Percentiles rank a stretch among this genome's conserved stretches.
phyloP scores from a whole-genome alignment of 148 eudicot species.

The Oxyria digyna region DNA sequence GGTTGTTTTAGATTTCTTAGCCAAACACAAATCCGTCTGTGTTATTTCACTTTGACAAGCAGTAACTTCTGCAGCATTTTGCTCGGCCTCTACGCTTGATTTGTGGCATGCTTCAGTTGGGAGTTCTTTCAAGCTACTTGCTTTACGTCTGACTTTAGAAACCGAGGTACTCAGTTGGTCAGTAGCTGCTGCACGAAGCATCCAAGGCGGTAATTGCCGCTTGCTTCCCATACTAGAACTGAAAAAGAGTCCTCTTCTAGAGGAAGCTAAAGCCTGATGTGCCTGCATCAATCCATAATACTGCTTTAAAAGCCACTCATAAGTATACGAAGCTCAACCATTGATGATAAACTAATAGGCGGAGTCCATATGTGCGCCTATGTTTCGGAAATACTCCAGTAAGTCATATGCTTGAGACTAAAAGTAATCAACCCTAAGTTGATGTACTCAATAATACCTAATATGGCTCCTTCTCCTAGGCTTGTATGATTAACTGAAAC shows the following conservation, averaged over 20 bases:
- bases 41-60: no score
- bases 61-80: constrained; percentile 9
- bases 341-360: neutral
- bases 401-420: neutral
- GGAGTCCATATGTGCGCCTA: neutral
- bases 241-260: neutral
- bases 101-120: constrained; percentile 10
- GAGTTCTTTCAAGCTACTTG: constrained; percentile 14
- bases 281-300: neutral
- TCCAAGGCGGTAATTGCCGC: constrained; percentile 64
- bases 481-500: neutral
- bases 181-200: constrained; percentile 29
- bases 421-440: neutral
- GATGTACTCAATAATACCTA: neutral
- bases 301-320: neutral
- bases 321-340: neutral
- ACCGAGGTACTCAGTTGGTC: constrained; percentile 21
- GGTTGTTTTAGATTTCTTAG: constrained; percentile 20
- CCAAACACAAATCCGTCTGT: neutral
- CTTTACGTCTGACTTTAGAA: constrained; percentile 12
- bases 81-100: constrained; percentile 8
- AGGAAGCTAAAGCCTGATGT: neutral
- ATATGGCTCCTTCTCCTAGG: neutral
- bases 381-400: no score
- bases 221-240: constrained; percentile 17